A percentile compares a stretch with the other conserved stretches of the same genome.
These are phyloP conservation scores for Hypoxylon subgilvum DNA, from an alignment of 495 filamentous ascomycete species.

Conservation along the genomic window DNA sequence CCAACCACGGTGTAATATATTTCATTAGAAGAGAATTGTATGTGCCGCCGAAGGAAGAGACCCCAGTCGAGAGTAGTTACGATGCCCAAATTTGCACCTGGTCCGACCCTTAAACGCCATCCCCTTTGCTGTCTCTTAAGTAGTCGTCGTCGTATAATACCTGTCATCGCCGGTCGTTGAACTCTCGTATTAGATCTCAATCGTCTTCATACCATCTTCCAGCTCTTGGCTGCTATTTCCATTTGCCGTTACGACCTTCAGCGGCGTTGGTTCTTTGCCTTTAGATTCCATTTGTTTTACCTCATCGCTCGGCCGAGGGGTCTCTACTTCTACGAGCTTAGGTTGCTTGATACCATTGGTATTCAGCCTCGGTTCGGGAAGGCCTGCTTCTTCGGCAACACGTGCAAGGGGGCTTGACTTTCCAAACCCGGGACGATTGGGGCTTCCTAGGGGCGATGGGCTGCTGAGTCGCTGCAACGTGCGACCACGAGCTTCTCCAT, in stretches of 20 bases:
- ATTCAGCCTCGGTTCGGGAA: conserved; percentile 27
- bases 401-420: conserved; percentile 59
- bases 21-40: conserved; percentile 20
- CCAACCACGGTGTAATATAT: conserved; percentile 3
- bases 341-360: conserved; percentile 37
- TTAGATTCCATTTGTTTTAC: conserved; percentile 40
- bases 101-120: conserved; percentile 41
- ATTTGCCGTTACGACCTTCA: conserved; percentile 35
- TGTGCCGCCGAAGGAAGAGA: conserved; percentile 18
- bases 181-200: conserved; percentile 58
- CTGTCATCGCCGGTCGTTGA: conserved; percentile 38
- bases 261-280: conserved; percentile 26
- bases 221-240: conserved; percentile 32
- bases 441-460: conserved; percentile 59
- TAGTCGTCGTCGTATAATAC: conserved; percentile 38
- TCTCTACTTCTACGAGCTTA: conserved; percentile 60
- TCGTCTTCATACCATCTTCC: conserved; percentile 62
- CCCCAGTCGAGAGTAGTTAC: conserved; percentile 1
- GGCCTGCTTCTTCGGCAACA: conserved; percentile 56
- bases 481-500: conserved; percentile 57
- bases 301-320: conserved; percentile 57
- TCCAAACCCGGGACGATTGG: conserved; percentile 57
- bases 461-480: conserved; percentile 60
- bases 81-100: conserved; percentile 23
- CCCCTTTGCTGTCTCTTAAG: conserved; percentile 40